Evolutionary conservation across 441 rosid species (phyloP), one percentile per base, ranked within the genome.

Genomic region (Aquilaria agallochum): DNA sequence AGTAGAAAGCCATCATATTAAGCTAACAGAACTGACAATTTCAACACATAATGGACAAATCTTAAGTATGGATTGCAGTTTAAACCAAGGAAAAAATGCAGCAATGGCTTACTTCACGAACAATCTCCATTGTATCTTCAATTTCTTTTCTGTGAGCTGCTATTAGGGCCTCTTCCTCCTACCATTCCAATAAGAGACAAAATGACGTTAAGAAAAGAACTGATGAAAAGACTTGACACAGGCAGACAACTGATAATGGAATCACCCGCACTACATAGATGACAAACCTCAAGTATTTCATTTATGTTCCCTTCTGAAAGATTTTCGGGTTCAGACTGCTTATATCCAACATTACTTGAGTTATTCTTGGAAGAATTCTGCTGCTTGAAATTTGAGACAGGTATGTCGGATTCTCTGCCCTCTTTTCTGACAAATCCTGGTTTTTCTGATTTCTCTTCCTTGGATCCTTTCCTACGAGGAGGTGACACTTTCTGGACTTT

Each of bases 121-220:
- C 97, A 63, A 92, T 92, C 75, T 89, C 98, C 98, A 95, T 95
- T 12, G 98, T 95, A 68, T 95, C 97, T 81, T 95, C 99, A n/a
- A 92, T 95, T 79, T 95, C 98, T 83, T 95, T 92, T 74, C 98
- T 82, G 63, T 95, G 99, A 31, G 96, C 98, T 10, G 91, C 85
- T 36, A 92, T 86, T 65, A 95, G 76, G 55, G 96, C 96, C 73
- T 88, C 98, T 81, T 95, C 99, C 72, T 95, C 99, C 97, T 89
- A 70, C 46, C 34, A 69, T 48, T 58, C 40, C 53, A 52, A 52
- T 53, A 46, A 62, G 56, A 27, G 56, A 50, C 9, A 45, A 4
- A 56, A 31, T 30, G 45, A 53, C 12, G 49, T 36, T 36, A 53
- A 55, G 9, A 48, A 14, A 51, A 27, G 11, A 13, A 11, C 4